A percentile compares a stretch with the other conserved stretches of the same genome.
These are phyloP conservation scores for Huiozyma sinensis DNA, from an alignment of 805 yeast genomes.

Conservation along the genomic window DNA sequence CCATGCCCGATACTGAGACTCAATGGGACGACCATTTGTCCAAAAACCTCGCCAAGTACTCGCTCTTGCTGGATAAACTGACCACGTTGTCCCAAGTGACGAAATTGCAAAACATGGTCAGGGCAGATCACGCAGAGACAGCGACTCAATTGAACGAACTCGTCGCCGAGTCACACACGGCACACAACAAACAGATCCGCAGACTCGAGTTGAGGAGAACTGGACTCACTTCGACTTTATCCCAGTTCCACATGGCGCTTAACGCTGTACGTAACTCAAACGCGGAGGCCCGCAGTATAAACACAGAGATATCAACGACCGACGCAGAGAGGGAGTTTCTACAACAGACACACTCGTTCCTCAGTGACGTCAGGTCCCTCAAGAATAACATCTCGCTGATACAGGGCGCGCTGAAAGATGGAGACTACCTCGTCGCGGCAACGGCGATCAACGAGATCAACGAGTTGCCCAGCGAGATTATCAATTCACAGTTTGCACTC, in stretches of 20 bases:
- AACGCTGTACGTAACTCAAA: slow-evolving; percentile 50
- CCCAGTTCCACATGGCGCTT: slow-evolving; percentile 45
- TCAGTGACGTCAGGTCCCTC: slow-evolving; percentile 52
- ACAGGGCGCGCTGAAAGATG: slow-evolving; percentile 50
- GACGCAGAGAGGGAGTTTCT: slow-evolving; percentile 65
- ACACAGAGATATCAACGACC: slow-evolving; percentile 55
- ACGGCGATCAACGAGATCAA: slow-evolving; percentile 46
- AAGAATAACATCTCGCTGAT: slow-evolving; percentile 57
- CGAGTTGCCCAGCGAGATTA: slow-evolving; percentile 41
- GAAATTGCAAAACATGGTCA: slow-evolving; percentile 16
- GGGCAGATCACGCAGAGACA: slow-evolving; percentile 12
- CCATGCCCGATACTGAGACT: background rate
- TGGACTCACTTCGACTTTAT: slow-evolving; percentile 50
- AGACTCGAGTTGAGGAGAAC: slow-evolving; percentile 51
- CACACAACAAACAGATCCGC: slow-evolving; percentile 23
- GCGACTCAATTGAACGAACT: slow-evolving; percentile 9
- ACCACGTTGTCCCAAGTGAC: slow-evolving; percentile 23
- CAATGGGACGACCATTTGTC: slow-evolving; percentile 18
- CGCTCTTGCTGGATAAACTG: slow-evolving; percentile 17
- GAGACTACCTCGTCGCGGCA: slow-evolving; percentile 75
- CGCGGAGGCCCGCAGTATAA: slow-evolving; percentile 52
- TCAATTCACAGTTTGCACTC: slow-evolving; percentile 64
- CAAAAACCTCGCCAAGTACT: slow-evolving; percentile 21
- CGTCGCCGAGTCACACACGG: slow-evolving; percentile 15
- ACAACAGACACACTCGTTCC: slow-evolving; percentile 49